Percentiles rank a stretch among this genome's conserved stretches.
Evolutionary conservation across 768 basidiomycete species (phyloP).

Genomic region (Mycena indigotica): DNA sequence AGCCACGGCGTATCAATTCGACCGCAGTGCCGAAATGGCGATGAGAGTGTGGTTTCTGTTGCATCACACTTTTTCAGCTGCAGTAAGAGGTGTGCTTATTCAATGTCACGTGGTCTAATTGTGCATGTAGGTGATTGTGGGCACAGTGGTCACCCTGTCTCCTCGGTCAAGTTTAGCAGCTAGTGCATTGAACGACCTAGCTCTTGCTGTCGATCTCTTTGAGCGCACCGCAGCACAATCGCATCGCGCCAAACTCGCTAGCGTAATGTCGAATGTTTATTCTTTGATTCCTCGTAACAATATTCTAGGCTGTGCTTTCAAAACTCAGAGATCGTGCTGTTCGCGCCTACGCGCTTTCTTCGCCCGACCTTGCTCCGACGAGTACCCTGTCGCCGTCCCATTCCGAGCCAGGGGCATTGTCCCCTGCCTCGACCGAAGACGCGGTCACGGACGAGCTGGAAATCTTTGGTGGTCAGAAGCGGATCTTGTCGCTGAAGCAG

Average conservation of each 20-base stretch:
- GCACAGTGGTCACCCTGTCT: slow-evolving; percentile 60
- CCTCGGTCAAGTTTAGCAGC: slow-evolving; percentile 52
- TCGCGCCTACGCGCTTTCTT: slow-evolving; percentile 35
- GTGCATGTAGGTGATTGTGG: slow-evolving; percentile 51
- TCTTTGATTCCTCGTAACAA: not conserved
- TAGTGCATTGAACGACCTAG: slow-evolving; percentile 52
- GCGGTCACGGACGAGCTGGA: slow-evolving; percentile 51
- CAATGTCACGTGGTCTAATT: slow-evolving; percentile 1
- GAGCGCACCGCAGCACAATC: slow-evolving; percentile 46
- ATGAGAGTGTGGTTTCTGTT: slow-evolving; percentile 54
- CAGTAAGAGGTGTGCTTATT: slow-evolving; percentile 33
- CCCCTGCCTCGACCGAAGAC: slow-evolving; percentile 20
- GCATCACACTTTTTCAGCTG: slow-evolving; percentile 53
- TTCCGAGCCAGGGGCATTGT: not conserved
- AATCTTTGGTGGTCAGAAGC: slow-evolving; percentile 56
- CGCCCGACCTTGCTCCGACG: slow-evolving; percentile 13
- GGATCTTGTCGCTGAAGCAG: slow-evolving; percentile 40
- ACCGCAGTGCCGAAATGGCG: slow-evolving; percentile 48
- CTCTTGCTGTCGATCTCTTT: slow-evolving; percentile 48
- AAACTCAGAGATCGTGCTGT: slow-evolving; percentile 50
- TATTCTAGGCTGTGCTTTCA: slow-evolving; percentile 42
- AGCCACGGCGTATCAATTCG: slow-evolving; percentile 50
- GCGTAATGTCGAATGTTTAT: slow-evolving; percentile 34
- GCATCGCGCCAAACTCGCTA: slow-evolving; percentile 48
- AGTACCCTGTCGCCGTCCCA: slow-evolving; percentile 4